A percentile compares a stretch with the other conserved stretches of the same genome.
These are phyloP conservation scores for Psilocybe mexicana DNA, from an alignment of 1,284 basidiomycete species.

Conservation along the genomic window DNA sequence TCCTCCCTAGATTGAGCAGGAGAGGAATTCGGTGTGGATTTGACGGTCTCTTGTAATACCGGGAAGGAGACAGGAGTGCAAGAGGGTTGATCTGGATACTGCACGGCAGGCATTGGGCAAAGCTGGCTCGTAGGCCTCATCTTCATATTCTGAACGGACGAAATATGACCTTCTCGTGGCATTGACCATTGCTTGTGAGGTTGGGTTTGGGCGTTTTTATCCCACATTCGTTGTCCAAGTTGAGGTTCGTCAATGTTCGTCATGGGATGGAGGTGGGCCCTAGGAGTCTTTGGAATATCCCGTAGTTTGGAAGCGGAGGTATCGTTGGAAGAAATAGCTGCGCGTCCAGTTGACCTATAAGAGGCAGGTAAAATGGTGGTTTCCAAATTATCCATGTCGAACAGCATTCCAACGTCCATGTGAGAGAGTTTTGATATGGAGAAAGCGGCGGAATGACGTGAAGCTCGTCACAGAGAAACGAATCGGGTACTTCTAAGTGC, in stretches of 20 bases:
- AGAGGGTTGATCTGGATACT: not conserved
- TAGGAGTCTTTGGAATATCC: not conserved
- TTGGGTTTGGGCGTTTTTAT: constrained; percentile 1
- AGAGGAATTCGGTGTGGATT: not conserved
- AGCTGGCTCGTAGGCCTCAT: not conserved
- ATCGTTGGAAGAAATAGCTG: not conserved
- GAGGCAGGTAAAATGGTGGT: constrained; percentile 13
- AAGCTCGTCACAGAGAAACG: not conserved
- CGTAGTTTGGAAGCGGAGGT: not conserved
- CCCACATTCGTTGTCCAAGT: constrained; percentile 3
- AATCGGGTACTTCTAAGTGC: not conserved
- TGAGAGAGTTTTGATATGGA: not conserved
- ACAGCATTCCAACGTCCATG: constrained; percentile 12
- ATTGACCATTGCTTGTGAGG: constrained; percentile 9
- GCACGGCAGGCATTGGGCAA: not conserved
- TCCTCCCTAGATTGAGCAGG: constrained; percentile 15
- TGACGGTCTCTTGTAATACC: not conserved
- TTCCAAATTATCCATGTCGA: constrained; percentile 13
- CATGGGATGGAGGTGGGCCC: constrained; percentile 11
- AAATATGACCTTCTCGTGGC: not conserved
- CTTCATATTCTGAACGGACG: not conserved
- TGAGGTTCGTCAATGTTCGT: constrained; percentile 6
- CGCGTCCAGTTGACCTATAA: not conserved
- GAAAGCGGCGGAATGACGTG: not conserved
- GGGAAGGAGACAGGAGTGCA: not conserved